Evolutionary conservation across 306 rosid genomes (phyloP).

Genomic region (Gastrolobium villosum): DNA sequence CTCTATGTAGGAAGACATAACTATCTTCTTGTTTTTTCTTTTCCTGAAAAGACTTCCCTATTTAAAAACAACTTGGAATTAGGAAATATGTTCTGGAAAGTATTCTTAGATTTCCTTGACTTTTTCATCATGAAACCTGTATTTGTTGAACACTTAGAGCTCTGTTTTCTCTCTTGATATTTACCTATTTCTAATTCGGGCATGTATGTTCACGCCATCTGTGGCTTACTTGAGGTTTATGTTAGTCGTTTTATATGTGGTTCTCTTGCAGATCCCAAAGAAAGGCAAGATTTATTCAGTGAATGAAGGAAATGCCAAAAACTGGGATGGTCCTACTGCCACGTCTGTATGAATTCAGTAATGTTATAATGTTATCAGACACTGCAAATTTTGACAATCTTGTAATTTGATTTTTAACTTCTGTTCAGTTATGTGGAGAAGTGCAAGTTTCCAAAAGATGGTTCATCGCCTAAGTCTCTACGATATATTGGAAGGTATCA

Average conservation of each 20-base stretch:
- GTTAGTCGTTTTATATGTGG: slow-evolving; percentile 35
- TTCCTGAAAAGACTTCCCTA: neutral
- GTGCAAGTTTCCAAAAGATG: slow-evolving; percentile 94
- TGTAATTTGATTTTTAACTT: slow-evolving; percentile 16
- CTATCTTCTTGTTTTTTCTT: neutral
- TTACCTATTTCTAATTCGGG: slow-evolving; percentile 4
- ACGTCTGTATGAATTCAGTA: slow-evolving; percentile 60
- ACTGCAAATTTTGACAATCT: slow-evolving; percentile 36
- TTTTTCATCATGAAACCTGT: neutral
- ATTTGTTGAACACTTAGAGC: neutral
- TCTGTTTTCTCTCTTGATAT: slow-evolving; percentile 4
- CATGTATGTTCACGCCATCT: neutral
- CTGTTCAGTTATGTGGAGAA: slow-evolving; percentile 75
- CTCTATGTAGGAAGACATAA: neutral
- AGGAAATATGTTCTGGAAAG: neutral
- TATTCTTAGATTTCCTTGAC: slow-evolving; percentile 25
- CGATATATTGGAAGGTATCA: slow-evolving; percentile 96
- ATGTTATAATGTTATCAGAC: slow-evolving; percentile 9
- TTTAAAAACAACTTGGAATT: neutral
- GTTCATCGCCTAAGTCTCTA: slow-evolving; percentile 89
- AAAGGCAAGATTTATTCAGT: slow-evolving; percentile 96
- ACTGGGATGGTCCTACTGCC: slow-evolving; percentile 94
- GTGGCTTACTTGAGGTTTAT: slow-evolving; percentile 7
- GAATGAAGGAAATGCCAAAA: slow-evolving; percentile 98
- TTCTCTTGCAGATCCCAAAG: slow-evolving; percentile 75